phyloP scores from a whole-genome alignment of 2,329 filamentous ascomycete genomes.

The Coniochaeta sp. region DNA sequence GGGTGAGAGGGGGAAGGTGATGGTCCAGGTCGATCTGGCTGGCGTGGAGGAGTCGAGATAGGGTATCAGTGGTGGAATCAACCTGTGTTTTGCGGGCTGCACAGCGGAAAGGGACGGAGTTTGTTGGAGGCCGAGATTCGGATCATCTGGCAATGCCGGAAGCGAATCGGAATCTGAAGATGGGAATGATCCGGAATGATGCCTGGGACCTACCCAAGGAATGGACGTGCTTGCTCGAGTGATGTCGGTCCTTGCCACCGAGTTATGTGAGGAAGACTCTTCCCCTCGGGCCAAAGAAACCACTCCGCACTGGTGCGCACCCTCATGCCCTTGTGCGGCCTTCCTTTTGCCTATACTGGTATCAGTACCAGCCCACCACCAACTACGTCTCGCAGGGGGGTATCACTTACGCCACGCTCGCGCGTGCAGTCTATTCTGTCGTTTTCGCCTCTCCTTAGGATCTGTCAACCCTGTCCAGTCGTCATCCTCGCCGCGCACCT shows the following conservation, averaged over 20 bases:
- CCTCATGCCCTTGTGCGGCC: not conserved
- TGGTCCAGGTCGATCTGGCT: conserved; percentile 19
- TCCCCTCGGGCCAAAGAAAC: not conserved
- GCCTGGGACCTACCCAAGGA: not conserved
- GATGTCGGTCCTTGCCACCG: not conserved
- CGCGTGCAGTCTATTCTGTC: conserved; percentile 37
- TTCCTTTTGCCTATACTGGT: not conserved
- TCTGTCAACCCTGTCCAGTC: conserved; percentile 38
- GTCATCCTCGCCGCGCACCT: conserved; percentile 31
- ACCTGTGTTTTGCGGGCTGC: not conserved
- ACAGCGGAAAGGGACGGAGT: not conserved
- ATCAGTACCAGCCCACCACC: conserved; percentile 20
- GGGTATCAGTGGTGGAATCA: not conserved
- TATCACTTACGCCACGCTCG: conserved; percentile 33
- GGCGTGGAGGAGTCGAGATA: not conserved
- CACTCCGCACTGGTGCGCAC: not conserved
- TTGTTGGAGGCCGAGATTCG: not conserved
- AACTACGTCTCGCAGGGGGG: conserved; percentile 15
- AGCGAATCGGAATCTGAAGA: not conserved
- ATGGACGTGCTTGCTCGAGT: not conserved
- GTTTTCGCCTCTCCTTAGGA: conserved; percentile 29
- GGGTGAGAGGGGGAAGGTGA: conserved; percentile 27
- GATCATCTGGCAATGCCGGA: not conserved
- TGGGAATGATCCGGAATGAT: not conserved
- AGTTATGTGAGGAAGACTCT: not conserved